Evolutionary conservation across 2,329 filamentous ascomycete species (phyloP).

Genomic region (Aspergillus glaucus): DNA sequence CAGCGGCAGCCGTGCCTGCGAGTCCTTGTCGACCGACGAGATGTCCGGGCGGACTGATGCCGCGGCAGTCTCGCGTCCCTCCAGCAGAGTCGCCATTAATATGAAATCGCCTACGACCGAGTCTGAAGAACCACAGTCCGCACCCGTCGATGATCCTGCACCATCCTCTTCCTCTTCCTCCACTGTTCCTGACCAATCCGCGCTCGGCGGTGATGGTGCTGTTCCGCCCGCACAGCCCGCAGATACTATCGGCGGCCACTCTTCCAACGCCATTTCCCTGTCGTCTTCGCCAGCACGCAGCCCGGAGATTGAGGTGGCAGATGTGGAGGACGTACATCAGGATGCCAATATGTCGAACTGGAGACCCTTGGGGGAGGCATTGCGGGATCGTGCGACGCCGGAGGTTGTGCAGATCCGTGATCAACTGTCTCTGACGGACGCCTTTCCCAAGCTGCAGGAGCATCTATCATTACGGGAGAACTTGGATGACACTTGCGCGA

Average conservation of each 20-base stretch:
- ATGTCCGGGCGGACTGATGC: constrained; percentile 15
- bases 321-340: constrained; percentile 45
- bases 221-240: constrained; percentile 9
- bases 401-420: constrained; percentile 33
- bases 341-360: constrained; percentile 41
- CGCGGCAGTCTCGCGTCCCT: constrained; percentile 27
- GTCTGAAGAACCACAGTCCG: not conserved
- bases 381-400: constrained; percentile 24
- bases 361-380: constrained; percentile 31
- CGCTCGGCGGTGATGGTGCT: constrained; percentile 1
- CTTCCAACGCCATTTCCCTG: constrained; percentile 32
- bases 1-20: constrained; percentile 34
- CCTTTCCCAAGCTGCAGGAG: constrained; percentile 31
- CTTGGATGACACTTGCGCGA: constrained; percentile 24
- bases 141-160: constrained; percentile 9
- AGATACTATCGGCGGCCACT: constrained; percentile 14
- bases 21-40: constrained; percentile 28
- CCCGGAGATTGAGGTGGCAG: constrained; percentile 45
- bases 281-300: constrained; percentile 40
- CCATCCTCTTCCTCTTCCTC: constrained; percentile 8
- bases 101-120: constrained; percentile 30
- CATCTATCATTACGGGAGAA: constrained; percentile 25
- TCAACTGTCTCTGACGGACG: constrained; percentile 24
- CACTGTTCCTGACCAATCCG: constrained; percentile 7
- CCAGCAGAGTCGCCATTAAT: constrained; percentile 45